A percentile compares a stretch with the other conserved stretches of the same genome.
These are phyloP conservation scores for Calcarisporium arbuscula DNA, from an alignment of 2,329 filamentous ascomycete species.

Conservation along the genomic window DNA sequence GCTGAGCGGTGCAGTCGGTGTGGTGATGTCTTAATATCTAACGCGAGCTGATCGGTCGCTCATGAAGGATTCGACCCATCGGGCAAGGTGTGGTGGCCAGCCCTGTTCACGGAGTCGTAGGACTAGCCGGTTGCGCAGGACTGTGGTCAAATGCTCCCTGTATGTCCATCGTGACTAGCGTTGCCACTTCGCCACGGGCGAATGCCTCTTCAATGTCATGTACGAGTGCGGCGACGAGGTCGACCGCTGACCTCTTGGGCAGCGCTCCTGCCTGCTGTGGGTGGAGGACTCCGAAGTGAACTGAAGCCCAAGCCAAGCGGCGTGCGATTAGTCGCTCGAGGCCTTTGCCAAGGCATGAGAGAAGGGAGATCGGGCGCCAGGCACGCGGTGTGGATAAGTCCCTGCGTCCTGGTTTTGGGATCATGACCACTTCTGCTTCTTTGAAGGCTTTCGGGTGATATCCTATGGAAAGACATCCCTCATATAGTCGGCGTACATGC, in stretches of 20 bases:
- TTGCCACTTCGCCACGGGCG: slow-evolving; percentile 6
- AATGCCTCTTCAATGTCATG: slow-evolving; percentile 14
- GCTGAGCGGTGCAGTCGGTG: slow-evolving; percentile 1
- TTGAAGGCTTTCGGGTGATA: slow-evolving; percentile 14
- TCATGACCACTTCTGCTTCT: slow-evolving; percentile 17
- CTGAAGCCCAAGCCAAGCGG: no score
- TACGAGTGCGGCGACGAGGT: slow-evolving; percentile 13
- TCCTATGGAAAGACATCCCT: slow-evolving; percentile 11
- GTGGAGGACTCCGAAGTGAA: no score
- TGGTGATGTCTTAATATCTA: slow-evolving; percentile 7
- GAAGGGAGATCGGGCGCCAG: slow-evolving; percentile 19
- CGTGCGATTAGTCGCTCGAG: slow-evolving; percentile 18
- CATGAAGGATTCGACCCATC: slow-evolving; percentile 12
- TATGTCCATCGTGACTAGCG: slow-evolving; percentile 12
- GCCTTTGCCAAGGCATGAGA: slow-evolving; percentile 19
- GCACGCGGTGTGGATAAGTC: slow-evolving; percentile 12
- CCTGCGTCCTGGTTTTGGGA: slow-evolving; percentile 16
- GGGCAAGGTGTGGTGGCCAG: slow-evolving; percentile 9
- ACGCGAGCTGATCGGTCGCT: slow-evolving; percentile 1
- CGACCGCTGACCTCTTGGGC: slow-evolving; percentile 12
- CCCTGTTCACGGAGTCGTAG: slow-evolving; percentile 11
- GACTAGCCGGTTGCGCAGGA: slow-evolving; percentile 13
- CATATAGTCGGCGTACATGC: slow-evolving; percentile 10
- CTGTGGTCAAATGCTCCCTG: slow-evolving; percentile 13
- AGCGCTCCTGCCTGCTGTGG: slow-evolving; percentile 17